These are phyloP conservation scores for Pluteus cervinus DNA, from an alignment of 768 basidiomycete species.

Conservation along the genomic window DNA sequence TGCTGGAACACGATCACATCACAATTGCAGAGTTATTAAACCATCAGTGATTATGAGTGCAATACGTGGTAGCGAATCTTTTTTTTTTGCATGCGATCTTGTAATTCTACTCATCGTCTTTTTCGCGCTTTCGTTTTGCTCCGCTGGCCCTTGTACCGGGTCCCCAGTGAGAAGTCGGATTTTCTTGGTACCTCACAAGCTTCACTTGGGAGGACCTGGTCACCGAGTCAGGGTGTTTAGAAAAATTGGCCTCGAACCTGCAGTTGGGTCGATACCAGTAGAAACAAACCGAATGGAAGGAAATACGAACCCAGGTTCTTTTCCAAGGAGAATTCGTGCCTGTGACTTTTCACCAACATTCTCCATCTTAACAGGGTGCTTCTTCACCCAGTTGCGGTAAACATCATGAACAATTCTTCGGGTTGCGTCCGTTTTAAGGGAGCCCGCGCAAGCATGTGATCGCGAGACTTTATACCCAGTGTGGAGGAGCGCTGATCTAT, in stretches of 20 bases:
- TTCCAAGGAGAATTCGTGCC: conserved; percentile 57
- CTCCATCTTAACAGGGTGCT: conserved; percentile 76
- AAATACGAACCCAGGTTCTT: conserved; percentile 43
- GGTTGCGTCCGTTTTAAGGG: conserved; percentile 84
- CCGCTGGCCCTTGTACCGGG: conserved; percentile 61
- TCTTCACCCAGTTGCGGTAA: conserved; percentile 79
- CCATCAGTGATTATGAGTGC: no score
- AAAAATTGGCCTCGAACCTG: conserved; percentile 70
- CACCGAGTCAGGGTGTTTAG: conserved; percentile 59
- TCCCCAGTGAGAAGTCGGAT: conserved; percentile 92
- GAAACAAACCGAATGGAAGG: conserved; percentile 4
- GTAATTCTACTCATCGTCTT: conserved; percentile 12
- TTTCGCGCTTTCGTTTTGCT: conserved; percentile 36
- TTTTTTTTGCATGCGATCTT: background rate
- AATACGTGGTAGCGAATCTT: background rate
- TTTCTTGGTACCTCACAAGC: conserved; percentile 84
- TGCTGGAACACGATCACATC: no score
- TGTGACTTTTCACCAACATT: conserved; percentile 77
- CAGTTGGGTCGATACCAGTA: no score
- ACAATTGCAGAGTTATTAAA: no score
- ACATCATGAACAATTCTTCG: conserved; percentile 71
- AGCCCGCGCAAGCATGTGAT: conserved; percentile 86
- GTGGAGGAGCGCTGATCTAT: conserved; percentile 84
- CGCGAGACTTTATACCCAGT: conserved; percentile 82
- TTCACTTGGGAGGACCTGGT: conserved; percentile 61